These are phyloP conservation scores for Phoma sp. DNA, from an alignment of 2,329 filamentous ascomycete genomes.

Conservation along the genomic window DNA sequence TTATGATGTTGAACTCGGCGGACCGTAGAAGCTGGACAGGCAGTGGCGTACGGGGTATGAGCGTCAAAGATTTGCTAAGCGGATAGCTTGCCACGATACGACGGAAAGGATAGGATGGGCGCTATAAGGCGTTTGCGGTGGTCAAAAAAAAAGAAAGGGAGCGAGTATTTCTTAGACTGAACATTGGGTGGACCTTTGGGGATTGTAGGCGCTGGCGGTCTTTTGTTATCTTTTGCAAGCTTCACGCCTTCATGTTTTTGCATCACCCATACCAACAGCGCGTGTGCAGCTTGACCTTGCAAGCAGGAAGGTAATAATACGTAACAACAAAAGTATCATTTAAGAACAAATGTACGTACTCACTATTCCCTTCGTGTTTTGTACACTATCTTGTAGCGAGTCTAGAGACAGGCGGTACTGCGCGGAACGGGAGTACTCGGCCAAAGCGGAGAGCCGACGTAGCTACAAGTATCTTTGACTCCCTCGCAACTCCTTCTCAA, in stretches of 20 bases:
- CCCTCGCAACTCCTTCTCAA: neutral
- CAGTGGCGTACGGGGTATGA: slow-evolving; percentile 50
- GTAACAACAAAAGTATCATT: neutral
- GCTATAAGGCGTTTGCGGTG: slow-evolving; percentile 1
- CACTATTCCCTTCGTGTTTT: no score
- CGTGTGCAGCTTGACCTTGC: neutral
- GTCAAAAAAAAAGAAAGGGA: slow-evolving; percentile 2
- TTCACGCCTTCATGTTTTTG: neutral
- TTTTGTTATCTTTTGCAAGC: neutral
- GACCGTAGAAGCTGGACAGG: slow-evolving; percentile 66
- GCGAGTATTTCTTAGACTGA: neutral
- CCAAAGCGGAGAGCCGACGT: slow-evolving; percentile 14
- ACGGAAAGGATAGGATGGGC: neutral
- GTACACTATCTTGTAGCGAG: neutral
- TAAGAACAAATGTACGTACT: neutral
- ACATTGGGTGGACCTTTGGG: neutral
- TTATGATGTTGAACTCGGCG: slow-evolving; percentile 82
- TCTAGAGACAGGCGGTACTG: neutral
- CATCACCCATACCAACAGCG: neutral
- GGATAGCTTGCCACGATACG: slow-evolving; percentile 20
- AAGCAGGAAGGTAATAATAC: neutral
- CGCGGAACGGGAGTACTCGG: slow-evolving; percentile 2
- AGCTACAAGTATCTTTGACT: neutral
- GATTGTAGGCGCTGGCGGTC: slow-evolving; percentile 1
- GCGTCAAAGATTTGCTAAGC: slow-evolving; percentile 55